phyloP scores from a whole-genome alignment of 2,329 filamentous ascomycete species.

The Cladophialophora exuberans region DNA sequence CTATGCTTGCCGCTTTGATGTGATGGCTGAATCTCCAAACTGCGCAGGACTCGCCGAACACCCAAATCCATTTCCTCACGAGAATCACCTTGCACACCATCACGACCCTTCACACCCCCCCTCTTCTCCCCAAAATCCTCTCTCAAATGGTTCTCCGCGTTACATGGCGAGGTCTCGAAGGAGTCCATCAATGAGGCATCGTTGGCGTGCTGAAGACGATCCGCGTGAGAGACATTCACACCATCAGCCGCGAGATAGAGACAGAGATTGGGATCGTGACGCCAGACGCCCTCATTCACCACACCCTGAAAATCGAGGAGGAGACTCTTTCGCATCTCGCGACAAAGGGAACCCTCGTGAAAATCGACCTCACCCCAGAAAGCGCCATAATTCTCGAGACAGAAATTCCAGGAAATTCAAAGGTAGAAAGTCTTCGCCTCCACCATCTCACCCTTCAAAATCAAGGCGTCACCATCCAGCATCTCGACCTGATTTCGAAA shows the following conservation, averaged over 20 bases:
- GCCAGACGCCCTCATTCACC: constrained; percentile 23
- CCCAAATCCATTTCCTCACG: constrained; percentile 15
- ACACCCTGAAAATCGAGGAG: constrained; percentile 20
- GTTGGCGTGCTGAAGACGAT: constrained; percentile 52
- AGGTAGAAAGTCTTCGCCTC: constrained; percentile 27
- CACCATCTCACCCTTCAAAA: constrained; percentile 20
- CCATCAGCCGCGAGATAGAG: constrained; percentile 37
- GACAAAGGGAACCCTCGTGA: constrained; percentile 19
- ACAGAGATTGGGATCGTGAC: constrained; percentile 28
- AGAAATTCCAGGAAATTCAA: constrained; percentile 25
- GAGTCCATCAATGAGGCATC: constrained; percentile 55
- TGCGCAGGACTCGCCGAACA: constrained; percentile 28
- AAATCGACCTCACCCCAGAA: constrained; percentile 14
- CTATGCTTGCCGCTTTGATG: constrained; percentile 1
- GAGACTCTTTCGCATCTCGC: constrained; percentile 2
- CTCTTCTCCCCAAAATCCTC: constrained; percentile 6
- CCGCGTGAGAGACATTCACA: constrained; percentile 38
- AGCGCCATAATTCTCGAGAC: constrained; percentile 25
- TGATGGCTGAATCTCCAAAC: constrained; percentile 23
- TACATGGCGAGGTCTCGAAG: constrained; percentile 55
- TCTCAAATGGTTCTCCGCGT: constrained; percentile 45
- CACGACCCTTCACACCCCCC: not conserved
- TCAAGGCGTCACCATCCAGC: constrained; percentile 19
- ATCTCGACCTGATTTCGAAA: constrained; percentile 14
- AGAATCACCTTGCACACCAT: constrained; percentile 10